A percentile compares a stretch with the other conserved stretches of the same genome.
Conservation (phyloP, 208 protist genomes). For the Crithidia fasciculata region DNA sequence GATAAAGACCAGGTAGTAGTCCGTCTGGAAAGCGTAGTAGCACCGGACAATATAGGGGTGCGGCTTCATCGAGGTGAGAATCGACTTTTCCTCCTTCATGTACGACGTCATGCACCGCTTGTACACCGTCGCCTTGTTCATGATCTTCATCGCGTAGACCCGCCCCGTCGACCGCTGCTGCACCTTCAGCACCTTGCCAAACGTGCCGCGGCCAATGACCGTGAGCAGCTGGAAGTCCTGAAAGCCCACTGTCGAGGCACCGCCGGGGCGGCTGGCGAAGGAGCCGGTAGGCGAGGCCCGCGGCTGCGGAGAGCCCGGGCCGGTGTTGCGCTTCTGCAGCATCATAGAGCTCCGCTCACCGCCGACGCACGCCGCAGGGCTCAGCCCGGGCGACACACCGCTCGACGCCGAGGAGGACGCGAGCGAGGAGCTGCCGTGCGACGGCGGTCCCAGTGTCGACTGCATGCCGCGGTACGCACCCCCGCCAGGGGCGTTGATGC, state of each 20-base stretch:
- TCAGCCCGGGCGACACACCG: neutral
- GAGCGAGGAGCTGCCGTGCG: neutral
- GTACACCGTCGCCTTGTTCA: conserved; percentile 86
- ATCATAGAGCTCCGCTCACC: conserved; percentile 24
- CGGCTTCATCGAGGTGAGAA: conserved; percentile 73
- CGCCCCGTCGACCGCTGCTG: conserved; percentile 46
- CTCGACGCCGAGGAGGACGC: neutral
- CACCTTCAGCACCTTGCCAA: conserved; percentile 96
- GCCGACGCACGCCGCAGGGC: conserved; percentile 12
- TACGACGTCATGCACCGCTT: conserved; percentile 87
- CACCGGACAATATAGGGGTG: conserved; percentile 91
- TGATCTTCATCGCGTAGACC: conserved; percentile 93
- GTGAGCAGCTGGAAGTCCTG: conserved; percentile 90
- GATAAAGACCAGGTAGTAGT: conserved; percentile 89
- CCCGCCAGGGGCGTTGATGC: conserved; percentile 27
- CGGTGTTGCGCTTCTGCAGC: conserved; percentile 18
- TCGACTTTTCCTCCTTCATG: conserved; percentile 84
- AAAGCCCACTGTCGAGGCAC: conserved; percentile 41
- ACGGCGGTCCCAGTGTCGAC: conserved; percentile 9
- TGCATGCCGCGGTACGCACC: conserved; percentile 37
- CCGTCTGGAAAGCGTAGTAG: conserved; percentile 89
- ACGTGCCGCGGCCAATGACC: conserved; percentile 92
- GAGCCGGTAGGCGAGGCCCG: conserved; percentile 1
- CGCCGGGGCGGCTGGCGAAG: conserved; percentile 4
- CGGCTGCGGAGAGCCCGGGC: conserved; percentile 2